Evolutionary conservation across 305 asterid species (phyloP).

Genomic region (Fraxinus paxiana): DNA sequence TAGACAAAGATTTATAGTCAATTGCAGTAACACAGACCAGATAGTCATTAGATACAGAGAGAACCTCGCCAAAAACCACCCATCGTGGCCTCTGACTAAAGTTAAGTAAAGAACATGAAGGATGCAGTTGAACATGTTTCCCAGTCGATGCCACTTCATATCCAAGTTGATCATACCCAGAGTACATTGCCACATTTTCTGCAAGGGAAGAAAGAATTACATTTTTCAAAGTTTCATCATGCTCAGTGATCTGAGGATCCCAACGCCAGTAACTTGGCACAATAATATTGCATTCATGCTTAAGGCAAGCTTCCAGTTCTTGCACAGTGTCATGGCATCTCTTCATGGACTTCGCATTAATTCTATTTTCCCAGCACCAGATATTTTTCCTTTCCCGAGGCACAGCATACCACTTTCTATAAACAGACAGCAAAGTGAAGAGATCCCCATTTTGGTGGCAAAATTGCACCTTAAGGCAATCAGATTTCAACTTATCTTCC

Average conservation of each 20-base stretch:
- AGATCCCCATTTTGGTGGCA: constrained; percentile 86
- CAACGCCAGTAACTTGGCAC: constrained; percentile 79
- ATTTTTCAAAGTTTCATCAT: constrained; percentile 53
- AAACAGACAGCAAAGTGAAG: constrained; percentile 83
- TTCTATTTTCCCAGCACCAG: constrained; percentile 95
- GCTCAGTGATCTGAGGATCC: constrained; percentile 49
- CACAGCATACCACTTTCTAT: constrained; percentile 70
- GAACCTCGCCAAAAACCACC: constrained; percentile 79
- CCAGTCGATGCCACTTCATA: constrained; percentile 74
- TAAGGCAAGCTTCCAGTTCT: constrained; percentile 69
- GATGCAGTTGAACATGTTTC: constrained; percentile 78
- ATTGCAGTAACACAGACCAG: constrained; percentile 75
- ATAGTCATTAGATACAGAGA: constrained; percentile 60
- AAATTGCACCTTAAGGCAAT: constrained; percentile 79
- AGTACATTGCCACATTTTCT: constrained; percentile 86
- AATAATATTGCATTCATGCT: constrained; percentile 54
- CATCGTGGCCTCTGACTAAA: constrained; percentile 73
- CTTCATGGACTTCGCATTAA: constrained; percentile 86
- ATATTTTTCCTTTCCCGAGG: constrained; percentile 46
- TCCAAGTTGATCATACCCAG: constrained; percentile 90
- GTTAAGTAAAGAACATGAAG: constrained; percentile 71
- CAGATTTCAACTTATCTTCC: constrained; percentile 65
- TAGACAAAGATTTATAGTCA: constrained; percentile 44
- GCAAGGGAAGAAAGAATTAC: constrained; percentile 65
- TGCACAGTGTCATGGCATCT: constrained; percentile 73